phyloP scores from a whole-genome alignment of 768 basidiomycete genomes.

The Cubamyces sp. region DNA sequence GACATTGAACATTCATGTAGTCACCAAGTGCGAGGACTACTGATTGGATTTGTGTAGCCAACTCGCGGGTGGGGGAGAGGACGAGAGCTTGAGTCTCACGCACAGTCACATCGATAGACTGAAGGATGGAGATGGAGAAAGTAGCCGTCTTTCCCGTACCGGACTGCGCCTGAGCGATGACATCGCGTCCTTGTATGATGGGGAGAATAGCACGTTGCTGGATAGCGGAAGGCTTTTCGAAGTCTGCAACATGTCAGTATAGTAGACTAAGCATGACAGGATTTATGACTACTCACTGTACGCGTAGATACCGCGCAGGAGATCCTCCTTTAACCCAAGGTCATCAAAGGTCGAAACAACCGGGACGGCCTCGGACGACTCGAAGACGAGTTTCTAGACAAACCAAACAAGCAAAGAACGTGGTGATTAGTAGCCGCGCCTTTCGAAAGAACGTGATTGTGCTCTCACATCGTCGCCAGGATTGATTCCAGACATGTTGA shows the following conservation, averaged over 20 bases:
- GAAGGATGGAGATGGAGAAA: slow-evolving; percentile 96
- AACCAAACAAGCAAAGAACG: neutral
- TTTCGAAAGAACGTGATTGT: neutral
- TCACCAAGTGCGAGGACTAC: slow-evolving; percentile 95
- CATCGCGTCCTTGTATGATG: slow-evolving; percentile 94
- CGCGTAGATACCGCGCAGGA: slow-evolving; percentile 95
- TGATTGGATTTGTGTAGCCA: slow-evolving; percentile 98
- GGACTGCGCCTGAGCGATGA: slow-evolving; percentile 98
- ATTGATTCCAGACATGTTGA: slow-evolving; percentile 80
- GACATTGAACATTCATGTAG: slow-evolving; percentile 99
- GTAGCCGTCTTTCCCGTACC: slow-evolving; percentile 99
- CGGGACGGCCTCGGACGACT: slow-evolving; percentile 90
- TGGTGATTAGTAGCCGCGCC: no score
- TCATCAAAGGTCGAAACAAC: slow-evolving; percentile 91
- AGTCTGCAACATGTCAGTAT: slow-evolving; percentile 50
- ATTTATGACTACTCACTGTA: slow-evolving; percentile 62
- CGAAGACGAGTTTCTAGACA: slow-evolving; percentile 86
- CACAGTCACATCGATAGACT: slow-evolving; percentile 94
- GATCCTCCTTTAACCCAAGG: slow-evolving; percentile 90
- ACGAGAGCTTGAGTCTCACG: slow-evolving; percentile 97
- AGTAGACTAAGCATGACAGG: neutral
- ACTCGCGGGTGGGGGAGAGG: slow-evolving; percentile 96
- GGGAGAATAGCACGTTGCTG: slow-evolving; percentile 98
- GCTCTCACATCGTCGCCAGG: slow-evolving; percentile 78
- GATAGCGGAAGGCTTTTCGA: slow-evolving; percentile 98